Conservation (phyloP, 2,329 filamentous ascomycete species). For the Neopestalotiopsis rosae region DNA sequence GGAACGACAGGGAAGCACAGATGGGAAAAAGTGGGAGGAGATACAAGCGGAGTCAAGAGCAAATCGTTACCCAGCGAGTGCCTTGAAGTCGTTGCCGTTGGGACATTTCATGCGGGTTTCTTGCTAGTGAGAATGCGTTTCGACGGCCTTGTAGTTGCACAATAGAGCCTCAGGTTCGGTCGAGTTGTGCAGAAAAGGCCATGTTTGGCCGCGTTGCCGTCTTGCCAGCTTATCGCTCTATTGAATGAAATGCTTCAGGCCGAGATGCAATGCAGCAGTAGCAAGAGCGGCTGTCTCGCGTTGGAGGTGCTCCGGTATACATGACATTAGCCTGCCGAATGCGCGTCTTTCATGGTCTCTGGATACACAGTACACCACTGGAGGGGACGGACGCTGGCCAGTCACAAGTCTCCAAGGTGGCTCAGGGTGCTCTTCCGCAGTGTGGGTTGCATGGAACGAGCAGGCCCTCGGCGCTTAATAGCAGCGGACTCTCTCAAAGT, state of each 20-base stretch:
- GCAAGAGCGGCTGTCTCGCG: constrained; percentile 22
- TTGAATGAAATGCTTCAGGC: constrained; percentile 22
- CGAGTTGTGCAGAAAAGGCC: not conserved
- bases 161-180: not conserved
- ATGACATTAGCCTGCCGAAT: constrained; percentile 38
- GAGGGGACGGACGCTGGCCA: constrained; percentile 30
- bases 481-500: constrained; percentile 46
- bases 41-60: not conserved
- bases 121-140: not conserved
- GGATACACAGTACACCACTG: constrained; percentile 30
- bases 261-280: constrained; percentile 24
- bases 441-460: constrained; percentile 53
- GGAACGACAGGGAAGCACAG: not conserved
- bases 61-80: not conserved
- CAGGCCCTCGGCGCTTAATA: constrained; percentile 63
- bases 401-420: constrained; percentile 29
- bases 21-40: not conserved
- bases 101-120: not conserved
- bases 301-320: constrained; percentile 31
- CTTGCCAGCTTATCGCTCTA: not conserved
- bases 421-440: constrained; percentile 21
- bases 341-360: constrained; percentile 38
- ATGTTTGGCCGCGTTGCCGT: not conserved
- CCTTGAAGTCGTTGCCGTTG: not conserved
- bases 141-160: not conserved